Evolutionary conservation across 495 filamentous ascomycete species (phyloP).

Genomic region (Xylaria longipes): DNA sequence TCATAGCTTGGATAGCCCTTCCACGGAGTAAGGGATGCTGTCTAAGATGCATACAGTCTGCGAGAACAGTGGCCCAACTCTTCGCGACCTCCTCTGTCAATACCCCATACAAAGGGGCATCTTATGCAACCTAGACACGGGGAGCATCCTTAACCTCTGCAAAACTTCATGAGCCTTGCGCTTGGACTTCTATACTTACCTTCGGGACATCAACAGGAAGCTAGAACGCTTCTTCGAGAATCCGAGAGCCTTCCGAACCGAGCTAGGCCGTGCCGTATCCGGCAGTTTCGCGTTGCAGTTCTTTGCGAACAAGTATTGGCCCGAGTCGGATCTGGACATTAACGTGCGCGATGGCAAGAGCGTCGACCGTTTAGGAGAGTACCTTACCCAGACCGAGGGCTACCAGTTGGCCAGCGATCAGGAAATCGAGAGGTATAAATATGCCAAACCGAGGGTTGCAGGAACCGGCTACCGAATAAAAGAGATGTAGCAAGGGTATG

Average conservation of each 20-base stretch:
- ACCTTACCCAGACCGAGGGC: neutral
- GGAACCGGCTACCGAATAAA: neutral
- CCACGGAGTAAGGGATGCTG: neutral
- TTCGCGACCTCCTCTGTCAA: neutral
- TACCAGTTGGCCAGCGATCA: neutral
- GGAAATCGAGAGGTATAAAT: neutral
- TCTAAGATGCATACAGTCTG: neutral
- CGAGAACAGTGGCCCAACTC: neutral
- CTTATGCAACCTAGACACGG: neutral
- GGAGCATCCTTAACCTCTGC: neutral
- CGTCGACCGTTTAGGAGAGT: neutral
- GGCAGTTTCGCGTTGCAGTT: slow-evolving; percentile 7
- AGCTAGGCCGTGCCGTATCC: neutral
- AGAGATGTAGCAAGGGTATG: neutral
- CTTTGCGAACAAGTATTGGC: slow-evolving; percentile 7
- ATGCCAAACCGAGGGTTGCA: neutral
- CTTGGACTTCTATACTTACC: neutral
- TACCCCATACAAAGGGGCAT: slow-evolving; percentile 1
- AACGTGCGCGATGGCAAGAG: neutral
- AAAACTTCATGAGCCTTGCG: neutral
- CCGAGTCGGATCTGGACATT: neutral
- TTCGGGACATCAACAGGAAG: neutral
- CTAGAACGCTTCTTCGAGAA: neutral
- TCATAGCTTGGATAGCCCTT: neutral
- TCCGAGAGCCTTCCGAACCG: neutral